Evolutionary conservation across 1,139 yeast species (phyloP).

Genomic region (Scheffersomyces quercinus): DNA sequence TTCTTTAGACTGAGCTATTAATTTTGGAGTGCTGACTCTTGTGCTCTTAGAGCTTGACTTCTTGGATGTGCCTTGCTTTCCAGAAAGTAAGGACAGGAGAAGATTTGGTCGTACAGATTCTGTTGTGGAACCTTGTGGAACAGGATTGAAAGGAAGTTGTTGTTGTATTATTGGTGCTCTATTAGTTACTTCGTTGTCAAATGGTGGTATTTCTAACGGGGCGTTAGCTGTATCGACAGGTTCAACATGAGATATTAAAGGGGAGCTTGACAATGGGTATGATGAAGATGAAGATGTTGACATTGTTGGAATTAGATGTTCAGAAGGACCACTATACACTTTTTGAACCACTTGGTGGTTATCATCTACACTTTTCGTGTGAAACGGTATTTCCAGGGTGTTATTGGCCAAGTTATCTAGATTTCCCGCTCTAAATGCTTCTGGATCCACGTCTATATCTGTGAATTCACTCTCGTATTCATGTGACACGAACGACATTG

Average conservation of each 20-base stretch:
- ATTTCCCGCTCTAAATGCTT: neutral
- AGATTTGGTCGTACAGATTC: too few relatives aligned
- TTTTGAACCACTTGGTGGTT: neutral
- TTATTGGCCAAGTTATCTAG: neutral
- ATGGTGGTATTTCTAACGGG: too few relatives aligned
- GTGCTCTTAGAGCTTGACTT: neutral
- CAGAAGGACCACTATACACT: too few relatives aligned
- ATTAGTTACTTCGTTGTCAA: too few relatives aligned
- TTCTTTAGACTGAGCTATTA: constrained; percentile 1
- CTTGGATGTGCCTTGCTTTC: constrained; percentile 8
- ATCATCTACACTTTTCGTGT: neutral
- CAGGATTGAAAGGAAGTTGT: neutral
- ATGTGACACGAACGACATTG: neutral
- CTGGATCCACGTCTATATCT: constrained; percentile 17
- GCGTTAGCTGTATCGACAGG: too few relatives aligned
- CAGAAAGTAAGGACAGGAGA: constrained; percentile 12
- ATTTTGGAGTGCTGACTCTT: constrained; percentile 2
- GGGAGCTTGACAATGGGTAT: too few relatives aligned
- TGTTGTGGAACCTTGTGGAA: too few relatives aligned
- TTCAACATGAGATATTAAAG: neutral
- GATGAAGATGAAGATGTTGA: too few relatives aligned
- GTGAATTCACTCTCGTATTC: constrained; percentile 16
- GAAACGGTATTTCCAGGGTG: neutral
- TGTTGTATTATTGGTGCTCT: neutral
- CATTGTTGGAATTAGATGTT: neutral